Evolutionary conservation across 2,329 filamentous ascomycete species (phyloP), one percentile per base, ranked within the genome.

Genomic region (Neofusicoccum sp.): DNA sequence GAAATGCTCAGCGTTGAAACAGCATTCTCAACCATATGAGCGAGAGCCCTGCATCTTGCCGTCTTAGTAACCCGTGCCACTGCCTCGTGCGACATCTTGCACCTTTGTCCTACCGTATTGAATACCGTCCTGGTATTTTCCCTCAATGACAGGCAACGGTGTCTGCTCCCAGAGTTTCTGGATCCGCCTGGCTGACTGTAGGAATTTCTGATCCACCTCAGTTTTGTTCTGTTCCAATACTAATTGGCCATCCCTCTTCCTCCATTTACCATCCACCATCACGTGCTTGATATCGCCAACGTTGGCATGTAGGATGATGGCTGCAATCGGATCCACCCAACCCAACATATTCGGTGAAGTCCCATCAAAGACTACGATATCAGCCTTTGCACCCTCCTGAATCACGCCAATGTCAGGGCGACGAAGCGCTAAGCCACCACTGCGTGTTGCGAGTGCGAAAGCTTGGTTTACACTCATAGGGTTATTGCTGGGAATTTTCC

Each of bases 401-500:
- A 86, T 73, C 34, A 82, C 74, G n/a, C 85, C 84, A 0, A 87
- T 71, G 66, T 86, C 84, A 0, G 75, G 71, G 0, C 83, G 74
- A 9, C 82, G 76, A 2, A 87, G 74, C 0, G 84, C 82, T 1
- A 83, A 77, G 0, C 76, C 84, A 1, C 85, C 84, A 3, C 78
- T 76, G 2, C 83, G 76, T 0, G 84, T 87, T 0, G 82, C 81
- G 14, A 87, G 77, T 22, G 82, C 73, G 67, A 87, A 87, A 0
- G 84, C 84, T 68, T 87, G 83, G 29, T 79, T 73, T 1, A 77
- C 83, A 7, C 77, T 80, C 81, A 86, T 84, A 4, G 84, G 83
- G 64, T 78, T 85, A 28, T 73, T 78, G 2, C 65, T 66, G 0
- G 84, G 82, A 1, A 86, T 67, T 7, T 76, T 63, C 76, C 79